Percentiles rank a stretch among this genome's conserved stretches.
Evolutionary conservation across 1,284 basidiomycete species (phyloP).

Genomic region (Pseudozyma sp.): DNA sequence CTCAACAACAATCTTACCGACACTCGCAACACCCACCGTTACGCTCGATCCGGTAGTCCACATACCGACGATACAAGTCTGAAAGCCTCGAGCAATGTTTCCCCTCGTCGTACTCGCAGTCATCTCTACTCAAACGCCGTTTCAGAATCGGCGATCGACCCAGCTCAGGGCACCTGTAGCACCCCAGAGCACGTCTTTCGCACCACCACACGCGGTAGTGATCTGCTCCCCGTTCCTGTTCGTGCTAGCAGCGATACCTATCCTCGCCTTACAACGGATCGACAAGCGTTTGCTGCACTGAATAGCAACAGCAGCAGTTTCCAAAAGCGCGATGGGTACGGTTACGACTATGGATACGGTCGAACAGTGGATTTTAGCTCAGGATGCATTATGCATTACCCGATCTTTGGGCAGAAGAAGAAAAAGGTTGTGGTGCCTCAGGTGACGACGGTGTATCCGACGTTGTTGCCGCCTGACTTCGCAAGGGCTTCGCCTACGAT

Average conservation of each 20-base stretch:
- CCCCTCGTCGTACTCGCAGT: too few relatives aligned
- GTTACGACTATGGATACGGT: constrained; percentile 11
- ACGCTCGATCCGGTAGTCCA: too few relatives aligned
- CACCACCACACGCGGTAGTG: background rate
- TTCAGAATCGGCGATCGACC: background rate
- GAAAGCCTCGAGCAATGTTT: too few relatives aligned
- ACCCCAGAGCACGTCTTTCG: constrained; percentile 14
- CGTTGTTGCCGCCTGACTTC: constrained; percentile 28
- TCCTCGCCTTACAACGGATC: background rate
- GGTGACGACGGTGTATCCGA: background rate
- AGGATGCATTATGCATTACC: constrained; percentile 33
- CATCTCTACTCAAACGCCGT: background rate
- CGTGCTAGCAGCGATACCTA: constrained; percentile 14
- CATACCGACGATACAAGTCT: too few relatives aligned
- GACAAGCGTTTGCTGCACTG: too few relatives aligned
- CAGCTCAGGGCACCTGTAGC: constrained; percentile 2
- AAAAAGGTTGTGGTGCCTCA: background rate
- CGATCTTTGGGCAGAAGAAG: constrained; percentile 19
- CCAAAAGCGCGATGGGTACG: constrained; percentile 1
- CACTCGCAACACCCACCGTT: too few relatives aligned
- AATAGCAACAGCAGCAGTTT: background rate
- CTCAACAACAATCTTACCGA: background rate
- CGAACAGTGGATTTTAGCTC: constrained; percentile 24
- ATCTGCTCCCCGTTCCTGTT: background rate
- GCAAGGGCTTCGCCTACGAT: background rate